These are phyloP conservation scores for Exobasidium rhododendri DNA, from an alignment of 1,284 basidiomycete genomes.

Conservation along the genomic window DNA sequence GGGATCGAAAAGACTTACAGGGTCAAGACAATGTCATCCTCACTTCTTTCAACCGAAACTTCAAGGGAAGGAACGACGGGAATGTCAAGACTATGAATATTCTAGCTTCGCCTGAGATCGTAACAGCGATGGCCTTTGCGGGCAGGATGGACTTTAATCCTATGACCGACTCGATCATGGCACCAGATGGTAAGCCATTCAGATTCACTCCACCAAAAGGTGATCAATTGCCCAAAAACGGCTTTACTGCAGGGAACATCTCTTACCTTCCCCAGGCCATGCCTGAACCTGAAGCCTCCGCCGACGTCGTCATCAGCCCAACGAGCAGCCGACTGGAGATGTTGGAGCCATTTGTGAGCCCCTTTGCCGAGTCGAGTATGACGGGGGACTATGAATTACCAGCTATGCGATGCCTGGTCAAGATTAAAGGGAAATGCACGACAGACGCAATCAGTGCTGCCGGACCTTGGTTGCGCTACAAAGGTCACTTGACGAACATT, in stretches of 20 bases:
- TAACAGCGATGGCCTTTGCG: constrained; percentile 88
- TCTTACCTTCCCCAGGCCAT: constrained; percentile 74
- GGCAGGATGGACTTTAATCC: constrained; percentile 95
- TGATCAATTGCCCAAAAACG: constrained; percentile 75
- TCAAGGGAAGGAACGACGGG: constrained; percentile 96
- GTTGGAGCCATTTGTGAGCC: constrained; percentile 78
- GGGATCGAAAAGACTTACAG: constrained; percentile 88
- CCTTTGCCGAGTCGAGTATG: constrained; percentile 61
- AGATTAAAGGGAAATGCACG: constrained; percentile 94
- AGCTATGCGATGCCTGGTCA: constrained; percentile 67
- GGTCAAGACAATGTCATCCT: constrained; percentile 93
- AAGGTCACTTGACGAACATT: constrained; percentile 85
- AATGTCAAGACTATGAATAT: constrained; percentile 97
- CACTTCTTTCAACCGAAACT: constrained; percentile 97
- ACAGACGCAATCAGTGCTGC: constrained; percentile 66
- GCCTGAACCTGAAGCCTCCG: constrained; percentile 67
- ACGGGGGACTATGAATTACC: constrained; percentile 70
- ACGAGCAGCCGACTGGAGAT: constrained; percentile 68
- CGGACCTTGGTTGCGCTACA: constrained; percentile 89
- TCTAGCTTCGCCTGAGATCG: constrained; percentile 91
- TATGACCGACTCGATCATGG: constrained; percentile 72
- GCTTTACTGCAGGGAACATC: constrained; percentile 75
- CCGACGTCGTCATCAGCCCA: constrained; percentile 68
- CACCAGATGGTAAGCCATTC: constrained; percentile 73
- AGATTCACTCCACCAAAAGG: constrained; percentile 81